These are phyloP conservation scores for Cladophialophora yegresii DNA, from an alignment of 2,329 filamentous ascomycete genomes.

Conservation along the genomic window DNA sequence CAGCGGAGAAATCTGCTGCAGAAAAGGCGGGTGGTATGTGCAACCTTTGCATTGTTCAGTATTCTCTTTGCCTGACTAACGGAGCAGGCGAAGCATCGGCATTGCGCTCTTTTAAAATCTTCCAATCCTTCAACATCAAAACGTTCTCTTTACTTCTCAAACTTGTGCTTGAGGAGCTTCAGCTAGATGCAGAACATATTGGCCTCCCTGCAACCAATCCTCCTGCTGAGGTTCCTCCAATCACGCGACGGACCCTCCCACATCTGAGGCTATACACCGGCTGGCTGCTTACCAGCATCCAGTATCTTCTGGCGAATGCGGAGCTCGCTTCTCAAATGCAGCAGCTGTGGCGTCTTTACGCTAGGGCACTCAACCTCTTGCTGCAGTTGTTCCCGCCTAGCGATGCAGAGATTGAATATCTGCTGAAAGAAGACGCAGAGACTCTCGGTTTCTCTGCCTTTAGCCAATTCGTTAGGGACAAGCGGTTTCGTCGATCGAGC, in stretches of 20 bases:
- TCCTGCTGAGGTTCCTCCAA: conserved; percentile 53
- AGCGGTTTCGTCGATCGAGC: conserved; percentile 46
- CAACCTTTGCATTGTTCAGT: not conserved
- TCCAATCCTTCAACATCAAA: conserved; percentile 67
- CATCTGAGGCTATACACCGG: conserved; percentile 67
- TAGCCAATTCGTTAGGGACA: conserved; percentile 46
- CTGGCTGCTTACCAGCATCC: conserved; percentile 61
- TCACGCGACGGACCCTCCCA: conserved; percentile 64
- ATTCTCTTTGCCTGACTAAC: not conserved
- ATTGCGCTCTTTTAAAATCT: conserved; percentile 68
- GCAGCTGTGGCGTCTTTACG: conserved; percentile 67
- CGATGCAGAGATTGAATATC: conserved; percentile 59
- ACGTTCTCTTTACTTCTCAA: conserved; percentile 41
- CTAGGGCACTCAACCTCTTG: conserved; percentile 62
- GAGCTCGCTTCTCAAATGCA: conserved; percentile 60
- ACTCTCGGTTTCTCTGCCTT: conserved; percentile 67
- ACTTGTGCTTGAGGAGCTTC: conserved; percentile 27
- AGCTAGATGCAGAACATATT: conserved; percentile 38
- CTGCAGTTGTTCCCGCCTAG: conserved; percentile 61
- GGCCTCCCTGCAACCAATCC: conserved; percentile 34
- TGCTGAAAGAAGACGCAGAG: conserved; percentile 68
- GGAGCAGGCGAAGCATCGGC: conserved; percentile 65
- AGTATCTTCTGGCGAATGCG: conserved; percentile 48
- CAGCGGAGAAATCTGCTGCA: conserved; percentile 56
- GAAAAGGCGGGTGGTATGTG: conserved; percentile 25